Base-by-base conservation (phyloP, 371 early-diverging fungal genomes). In the Lichtheimia corymbifera region DNA sequence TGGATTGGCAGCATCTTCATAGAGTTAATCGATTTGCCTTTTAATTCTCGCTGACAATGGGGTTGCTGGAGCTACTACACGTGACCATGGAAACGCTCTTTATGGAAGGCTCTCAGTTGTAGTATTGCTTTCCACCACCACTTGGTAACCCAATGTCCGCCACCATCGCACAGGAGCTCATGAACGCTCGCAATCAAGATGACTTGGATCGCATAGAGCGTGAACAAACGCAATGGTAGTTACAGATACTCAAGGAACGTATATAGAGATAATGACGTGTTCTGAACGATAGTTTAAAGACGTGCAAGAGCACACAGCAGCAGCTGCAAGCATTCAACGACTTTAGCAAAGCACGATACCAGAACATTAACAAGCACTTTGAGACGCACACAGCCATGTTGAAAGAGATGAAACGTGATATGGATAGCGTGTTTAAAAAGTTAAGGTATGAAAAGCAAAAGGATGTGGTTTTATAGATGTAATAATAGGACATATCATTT, bases 281-380 rank as follows among this genome's bases (percentile, higher is more conserved):
- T 28, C 28, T 40, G 20, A 7, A 20, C 22, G 11, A 17, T 64
- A 79, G 76, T 35, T 28, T 76, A 11, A 35, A 54, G 11, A 60
- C 67, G 9, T 74, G 64, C 42, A 63, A 71, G 61, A 59, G 60
- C 0, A 58, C 67, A 15, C 70, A 73, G 20, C 65, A 68, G 28
- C 72, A 64, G 14, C 41, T 81, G 42, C 70, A 65, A 14, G 73
- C 82, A 0, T 76, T 81, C 42, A 81, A 81, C 30, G 73, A 74
- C 5, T 81, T 78, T 55, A 81, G 82, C 63, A 66, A 70, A 47
- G 74, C 72, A 24, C 67, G 82, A 3, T 81, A 76, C 49, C 66
- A 74, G 30, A 55, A 78, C n/a, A 61, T 81, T 3, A 67, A 78
- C 35, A 71, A 67, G 35, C 78, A 72, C 13, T 76, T 81, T 56